Percentiles rank a stretch among this genome's conserved stretches.
Evolutionary conservation across 257 asterid genomes (phyloP).

Genomic region (Pogostemon cablin): DNA sequence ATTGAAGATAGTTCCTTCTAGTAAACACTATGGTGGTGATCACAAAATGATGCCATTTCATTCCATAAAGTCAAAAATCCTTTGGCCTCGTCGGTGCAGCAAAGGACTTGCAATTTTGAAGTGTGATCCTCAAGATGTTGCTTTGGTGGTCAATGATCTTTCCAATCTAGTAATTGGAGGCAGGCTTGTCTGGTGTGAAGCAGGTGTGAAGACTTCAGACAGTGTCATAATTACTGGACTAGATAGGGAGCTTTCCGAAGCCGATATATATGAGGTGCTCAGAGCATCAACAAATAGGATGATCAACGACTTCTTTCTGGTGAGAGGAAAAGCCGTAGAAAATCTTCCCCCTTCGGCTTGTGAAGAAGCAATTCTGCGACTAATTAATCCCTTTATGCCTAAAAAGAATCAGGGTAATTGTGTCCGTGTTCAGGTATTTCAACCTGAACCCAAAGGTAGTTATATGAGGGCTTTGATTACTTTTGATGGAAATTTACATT

Average conservation of each 20-base stretch:
- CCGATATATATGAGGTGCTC: constrained; percentile 52
- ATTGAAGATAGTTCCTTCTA: constrained; percentile 62
- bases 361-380: constrained; percentile 74
- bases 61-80: constrained; percentile 67
- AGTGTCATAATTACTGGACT: constrained; percentile 55
- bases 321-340: constrained; percentile 63
- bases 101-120: constrained; percentile 72
- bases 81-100: constrained; percentile 91
- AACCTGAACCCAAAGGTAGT: constrained; percentile 55
- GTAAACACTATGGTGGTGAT: constrained; percentile 49
- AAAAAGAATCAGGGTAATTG: constrained; percentile 52
- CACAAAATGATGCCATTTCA: constrained; percentile 51
- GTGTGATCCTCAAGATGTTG: constrained; percentile 66
- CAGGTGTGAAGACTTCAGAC: constrained; percentile 39
- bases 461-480: constrained; percentile 65
- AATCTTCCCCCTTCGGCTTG: constrained; percentile 57
- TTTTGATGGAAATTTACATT: constrained; percentile 81
- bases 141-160: constrained; percentile 53
- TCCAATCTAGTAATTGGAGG: constrained; percentile 49
- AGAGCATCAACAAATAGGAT: constrained; percentile 48
- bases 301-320: constrained; percentile 55
- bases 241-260: constrained; percentile 62
- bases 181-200: constrained; percentile 42
- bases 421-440: constrained; percentile 72
- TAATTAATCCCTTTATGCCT: constrained; percentile 81